Conservation (phyloP, 169 alveolate genomes). For the Hammondia hammondi region DNA sequence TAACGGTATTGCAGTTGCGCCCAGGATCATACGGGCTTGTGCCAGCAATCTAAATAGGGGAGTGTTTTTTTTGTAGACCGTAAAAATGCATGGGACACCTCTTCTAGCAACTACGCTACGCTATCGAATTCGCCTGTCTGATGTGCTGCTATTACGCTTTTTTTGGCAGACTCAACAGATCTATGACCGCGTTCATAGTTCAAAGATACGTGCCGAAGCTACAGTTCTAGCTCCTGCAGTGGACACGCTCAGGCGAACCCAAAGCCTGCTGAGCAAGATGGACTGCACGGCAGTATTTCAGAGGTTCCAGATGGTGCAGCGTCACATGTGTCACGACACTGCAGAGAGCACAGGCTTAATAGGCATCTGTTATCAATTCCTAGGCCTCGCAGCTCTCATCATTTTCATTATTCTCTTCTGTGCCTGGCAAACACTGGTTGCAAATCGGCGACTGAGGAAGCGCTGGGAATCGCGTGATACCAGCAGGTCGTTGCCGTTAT, state of each 20-base stretch:
- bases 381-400: background rate
- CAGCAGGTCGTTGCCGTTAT: background rate
- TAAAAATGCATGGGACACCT: too few species aligned
- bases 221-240: background rate
- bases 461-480: background rate
- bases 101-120: too few species aligned
- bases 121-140: too few species aligned
- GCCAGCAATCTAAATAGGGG: too few species aligned
- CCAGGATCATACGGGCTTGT: too few species aligned
- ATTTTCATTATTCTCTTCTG: background rate
- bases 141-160: too few species aligned
- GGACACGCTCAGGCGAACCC: background rate
- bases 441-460: background rate
- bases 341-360: background rate
- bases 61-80: too few species aligned
- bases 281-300: constrained; percentile 17
- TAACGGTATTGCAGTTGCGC: too few species aligned
- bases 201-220: background rate
- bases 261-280: background rate
- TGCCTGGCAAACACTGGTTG: background rate
- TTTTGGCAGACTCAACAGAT: background rate
- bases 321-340: background rate
- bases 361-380: background rate
- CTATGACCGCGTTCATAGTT: background rate
- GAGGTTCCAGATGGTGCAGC: constrained; percentile 13